Evolutionary conservation across 495 filamentous ascomycete genomes (phyloP).

Genomic region (Penicillium flavigenum): DNA sequence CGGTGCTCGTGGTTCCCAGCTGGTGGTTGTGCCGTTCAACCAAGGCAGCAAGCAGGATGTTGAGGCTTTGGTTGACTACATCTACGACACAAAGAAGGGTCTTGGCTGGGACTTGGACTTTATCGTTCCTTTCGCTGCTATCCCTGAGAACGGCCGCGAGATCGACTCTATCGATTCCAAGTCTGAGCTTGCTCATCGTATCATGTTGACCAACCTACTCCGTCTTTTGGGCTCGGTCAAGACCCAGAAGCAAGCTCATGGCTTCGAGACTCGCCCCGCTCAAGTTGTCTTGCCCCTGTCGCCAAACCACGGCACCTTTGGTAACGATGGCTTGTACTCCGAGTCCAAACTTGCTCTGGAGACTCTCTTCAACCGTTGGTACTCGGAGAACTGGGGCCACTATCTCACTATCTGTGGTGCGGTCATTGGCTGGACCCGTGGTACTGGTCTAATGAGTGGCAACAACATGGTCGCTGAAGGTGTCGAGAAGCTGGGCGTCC

Average conservation of each 20-base stretch:
- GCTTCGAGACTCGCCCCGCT: conserved; percentile 91
- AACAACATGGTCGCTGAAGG: conserved; percentile 98
- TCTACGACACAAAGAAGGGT: conserved; percentile 95
- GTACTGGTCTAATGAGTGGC: conserved; percentile 94
- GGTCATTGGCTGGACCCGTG: conserved; percentile 98
- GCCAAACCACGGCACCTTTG: conserved; percentile 97
- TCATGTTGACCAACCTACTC: conserved; percentile 97
- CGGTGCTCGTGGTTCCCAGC: conserved; percentile 89
- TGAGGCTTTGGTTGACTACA: conserved; percentile 87
- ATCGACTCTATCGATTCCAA: conserved; percentile 97
- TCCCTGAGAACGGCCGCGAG: conserved; percentile 95
- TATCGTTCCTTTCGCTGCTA: conserved; percentile 94
- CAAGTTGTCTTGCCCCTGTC: conserved; percentile 95
- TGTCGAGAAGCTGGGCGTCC: conserved; percentile 91
- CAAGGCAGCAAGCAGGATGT: conserved; percentile 98
- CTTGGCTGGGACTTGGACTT: conserved; percentile 98
- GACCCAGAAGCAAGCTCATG: conserved; percentile 77
- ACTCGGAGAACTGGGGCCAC: conserved; percentile 95
- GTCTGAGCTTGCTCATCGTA: conserved; percentile 95
- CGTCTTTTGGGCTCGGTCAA: conserved; percentile 90
- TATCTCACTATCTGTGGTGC: conserved; percentile 99
- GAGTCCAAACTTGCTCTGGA: conserved; percentile 97
- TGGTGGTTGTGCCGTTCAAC: conserved; percentile 98
- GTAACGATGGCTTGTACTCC: conserved; percentile 96
- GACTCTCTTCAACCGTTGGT: conserved; percentile 98